Evolutionary conservation across 129 eudicot species (phyloP).

Genomic region (Escallonia rubra): DNA sequence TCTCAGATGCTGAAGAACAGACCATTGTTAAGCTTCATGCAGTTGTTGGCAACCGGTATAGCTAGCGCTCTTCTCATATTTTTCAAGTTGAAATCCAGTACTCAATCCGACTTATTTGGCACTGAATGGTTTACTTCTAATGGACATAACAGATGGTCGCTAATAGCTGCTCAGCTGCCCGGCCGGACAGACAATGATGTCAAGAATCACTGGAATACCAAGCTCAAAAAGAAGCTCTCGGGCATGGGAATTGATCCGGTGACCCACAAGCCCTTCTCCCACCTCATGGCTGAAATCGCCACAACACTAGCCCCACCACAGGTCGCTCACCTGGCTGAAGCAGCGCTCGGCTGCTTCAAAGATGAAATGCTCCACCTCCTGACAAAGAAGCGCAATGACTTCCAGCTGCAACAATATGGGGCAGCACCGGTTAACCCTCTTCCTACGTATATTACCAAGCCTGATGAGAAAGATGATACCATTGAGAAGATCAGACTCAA

Average conservation of each 20-base stretch:
- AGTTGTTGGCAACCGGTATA: constrained; percentile 82
- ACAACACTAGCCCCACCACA: constrained; percentile 88
- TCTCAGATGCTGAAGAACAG: constrained; percentile 77
- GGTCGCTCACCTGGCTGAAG: constrained; percentile 87
- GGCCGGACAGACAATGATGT: constrained; percentile 97
- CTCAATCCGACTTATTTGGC: constrained; percentile 10
- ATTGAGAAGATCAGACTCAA: constrained; percentile 69
- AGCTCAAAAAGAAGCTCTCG: constrained; percentile 86
- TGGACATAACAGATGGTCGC: constrained; percentile 65
- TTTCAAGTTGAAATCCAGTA: constrained; percentile 13
- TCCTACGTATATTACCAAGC: constrained; percentile 23
- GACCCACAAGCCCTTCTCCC: constrained; percentile 94
- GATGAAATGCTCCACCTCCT: constrained; percentile 97
- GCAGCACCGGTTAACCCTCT: constrained; percentile 13
- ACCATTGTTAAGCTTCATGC: constrained; percentile 81
- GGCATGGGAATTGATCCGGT: constrained; percentile 99
- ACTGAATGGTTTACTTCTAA: constrained; percentile 2
- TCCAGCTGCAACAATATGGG: constrained; percentile 54
- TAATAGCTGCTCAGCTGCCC: constrained; percentile 89
- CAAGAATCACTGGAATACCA: constrained; percentile 94
- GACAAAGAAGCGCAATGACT: constrained; percentile 71
- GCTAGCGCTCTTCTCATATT: not conserved
- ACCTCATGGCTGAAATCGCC: constrained; percentile 90
- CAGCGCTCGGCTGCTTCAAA: constrained; percentile 93
- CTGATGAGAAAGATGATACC: constrained; percentile 50